A percentile compares a stretch with the other conserved stretches of the same genome.
Evolutionary conservation across 2,329 filamentous ascomycete species (phyloP).

Genomic region (Nigrospora oryzae): DNA sequence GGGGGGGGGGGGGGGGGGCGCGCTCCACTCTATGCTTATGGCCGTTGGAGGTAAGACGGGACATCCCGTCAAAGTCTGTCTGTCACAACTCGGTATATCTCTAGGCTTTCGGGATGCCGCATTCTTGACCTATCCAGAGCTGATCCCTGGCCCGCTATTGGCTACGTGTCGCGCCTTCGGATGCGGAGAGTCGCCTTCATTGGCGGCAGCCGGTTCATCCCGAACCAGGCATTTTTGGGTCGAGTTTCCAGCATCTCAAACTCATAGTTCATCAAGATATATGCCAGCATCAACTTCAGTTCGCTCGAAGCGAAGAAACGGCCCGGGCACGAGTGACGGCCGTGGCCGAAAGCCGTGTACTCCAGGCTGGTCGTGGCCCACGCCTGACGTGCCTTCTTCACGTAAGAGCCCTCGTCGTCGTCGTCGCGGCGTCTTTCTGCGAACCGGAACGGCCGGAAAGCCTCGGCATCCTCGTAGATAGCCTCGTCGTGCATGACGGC

Average conservation of each 20-base stretch:
- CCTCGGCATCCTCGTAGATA: slow-evolving; percentile 37
- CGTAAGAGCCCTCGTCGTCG: slow-evolving; percentile 2
- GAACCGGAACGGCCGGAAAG: slow-evolving; percentile 14
- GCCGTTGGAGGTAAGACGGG: no score
- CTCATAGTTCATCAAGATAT: slow-evolving; percentile 15
- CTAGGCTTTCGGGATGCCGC: no score
- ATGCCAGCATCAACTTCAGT: slow-evolving; percentile 23
- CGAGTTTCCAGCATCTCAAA: slow-evolving; percentile 13
- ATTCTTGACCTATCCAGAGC: no score
- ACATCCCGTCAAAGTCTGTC: no score
- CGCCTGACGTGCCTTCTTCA: slow-evolving; percentile 11
- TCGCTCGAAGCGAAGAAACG: slow-evolving; percentile 28
- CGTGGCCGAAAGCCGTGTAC: slow-evolving; percentile 26
- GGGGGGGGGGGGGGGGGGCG: no score
- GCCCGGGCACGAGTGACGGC: slow-evolving; percentile 28
- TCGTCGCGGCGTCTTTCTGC: slow-evolving; percentile 7
- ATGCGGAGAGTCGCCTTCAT: slow-evolving; percentile 17
- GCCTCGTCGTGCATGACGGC: slow-evolving; percentile 25
- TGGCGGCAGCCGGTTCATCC: slow-evolving; percentile 17
- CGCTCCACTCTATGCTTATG: no score
- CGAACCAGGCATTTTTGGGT: slow-evolving; percentile 22
- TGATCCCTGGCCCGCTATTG: no score
- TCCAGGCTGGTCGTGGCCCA: slow-evolving; percentile 22
- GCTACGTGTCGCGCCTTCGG: slow-evolving; percentile 4
- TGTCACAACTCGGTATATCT: no score